These are phyloP conservation scores for Aspergillus ochraceus DNA, from an alignment of 2,329 filamentous ascomycete species.

Conservation along the genomic window DNA sequence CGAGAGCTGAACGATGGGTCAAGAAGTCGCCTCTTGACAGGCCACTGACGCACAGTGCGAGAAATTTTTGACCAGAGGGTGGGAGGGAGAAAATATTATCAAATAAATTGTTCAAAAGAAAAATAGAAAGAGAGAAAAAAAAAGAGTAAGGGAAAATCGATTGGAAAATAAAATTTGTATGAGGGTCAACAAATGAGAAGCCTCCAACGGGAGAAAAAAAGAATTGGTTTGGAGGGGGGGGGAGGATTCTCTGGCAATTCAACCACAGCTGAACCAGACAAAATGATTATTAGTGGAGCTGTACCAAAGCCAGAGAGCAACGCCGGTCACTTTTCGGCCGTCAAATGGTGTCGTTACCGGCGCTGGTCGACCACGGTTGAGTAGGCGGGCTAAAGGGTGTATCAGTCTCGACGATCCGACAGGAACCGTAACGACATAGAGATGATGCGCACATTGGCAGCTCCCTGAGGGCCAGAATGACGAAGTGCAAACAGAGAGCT, in stretches of 20 bases:
- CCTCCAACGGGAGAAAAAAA: background rate
- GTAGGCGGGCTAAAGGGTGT: slow-evolving; percentile 24
- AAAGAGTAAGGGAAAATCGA: slow-evolving; percentile 11
- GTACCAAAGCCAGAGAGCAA: slow-evolving; percentile 19
- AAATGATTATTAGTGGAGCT: slow-evolving; percentile 20
- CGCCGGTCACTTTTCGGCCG: slow-evolving; percentile 22
- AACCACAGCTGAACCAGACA: slow-evolving; percentile 20
- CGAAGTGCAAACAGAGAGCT: slow-evolving; percentile 6
- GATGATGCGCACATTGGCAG: slow-evolving; percentile 36
- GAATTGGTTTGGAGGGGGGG: background rate
- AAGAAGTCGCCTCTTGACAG: slow-evolving; percentile 21
- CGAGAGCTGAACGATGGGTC: slow-evolving; percentile 28
- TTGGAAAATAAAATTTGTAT: background rate
- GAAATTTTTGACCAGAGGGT: background rate
- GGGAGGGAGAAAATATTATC: slow-evolving; percentile 10
- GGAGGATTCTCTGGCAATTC: slow-evolving; percentile 6
- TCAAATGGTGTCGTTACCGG: slow-evolving; percentile 22
- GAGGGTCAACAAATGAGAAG: slow-evolving; percentile 5
- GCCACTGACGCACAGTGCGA: slow-evolving; percentile 20
- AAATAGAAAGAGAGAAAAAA: slow-evolving; percentile 7
- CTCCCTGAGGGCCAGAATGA: slow-evolving; percentile 5
- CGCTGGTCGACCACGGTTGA: slow-evolving; percentile 32
- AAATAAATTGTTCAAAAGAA: slow-evolving; percentile 13
- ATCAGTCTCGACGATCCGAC: slow-evolving; percentile 33
- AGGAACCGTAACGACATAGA: slow-evolving; percentile 27